A percentile compares a stretch with the other conserved stretches of the same genome.
These are phyloP conservation scores for Lodderomyces elongisporus DNA, from an alignment of 1,139 yeast genomes.

Conservation along the genomic window DNA sequence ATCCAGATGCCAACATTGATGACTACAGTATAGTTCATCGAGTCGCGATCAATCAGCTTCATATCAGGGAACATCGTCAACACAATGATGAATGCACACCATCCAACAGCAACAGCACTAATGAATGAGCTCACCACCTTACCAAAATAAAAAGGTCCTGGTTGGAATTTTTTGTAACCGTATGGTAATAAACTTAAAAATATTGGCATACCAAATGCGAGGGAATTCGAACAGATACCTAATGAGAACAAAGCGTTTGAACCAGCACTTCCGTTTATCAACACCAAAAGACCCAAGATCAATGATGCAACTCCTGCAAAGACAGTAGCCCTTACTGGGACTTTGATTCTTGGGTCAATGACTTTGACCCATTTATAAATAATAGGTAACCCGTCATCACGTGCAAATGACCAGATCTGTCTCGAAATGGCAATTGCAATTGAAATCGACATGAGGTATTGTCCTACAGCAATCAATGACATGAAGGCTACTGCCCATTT, in stretches of 20 bases:
- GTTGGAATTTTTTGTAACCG: slow-evolving; percentile 45
- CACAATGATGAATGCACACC: slow-evolving; percentile 29
- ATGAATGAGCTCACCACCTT: slow-evolving; percentile 33
- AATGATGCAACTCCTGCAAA: slow-evolving; percentile 46
- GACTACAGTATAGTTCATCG: slow-evolving; percentile 36
- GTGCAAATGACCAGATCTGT: slow-evolving; percentile 37
- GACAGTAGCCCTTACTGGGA: slow-evolving; percentile 59
- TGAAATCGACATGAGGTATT: slow-evolving; percentile 58
- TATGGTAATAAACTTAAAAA: slow-evolving; percentile 37
- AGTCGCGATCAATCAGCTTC: slow-evolving; percentile 21
- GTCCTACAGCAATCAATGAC: slow-evolving; percentile 55
- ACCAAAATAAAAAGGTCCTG: slow-evolving; percentile 65
- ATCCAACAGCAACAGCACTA: slow-evolving; percentile 21
- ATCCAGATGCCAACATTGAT: slow-evolving; percentile 35
- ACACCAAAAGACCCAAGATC: slow-evolving; percentile 51
- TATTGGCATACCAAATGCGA: slow-evolving; percentile 25
- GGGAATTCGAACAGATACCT: slow-evolving; percentile 42
- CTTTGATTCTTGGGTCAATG: slow-evolving; percentile 47
- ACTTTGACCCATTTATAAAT: slow-evolving; percentile 42
- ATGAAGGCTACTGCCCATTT: slow-evolving; percentile 66
- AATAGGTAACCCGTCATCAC: slow-evolving; percentile 42
- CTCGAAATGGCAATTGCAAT: slow-evolving; percentile 33
- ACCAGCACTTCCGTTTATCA: slow-evolving; percentile 55
- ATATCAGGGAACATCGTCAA: slow-evolving; percentile 38
- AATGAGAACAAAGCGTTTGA: slow-evolving; percentile 52